phyloP scores from a whole-genome alignment of 192 early-diverging fungal genomes.

The Mycoemilia scoparia region DNA sequence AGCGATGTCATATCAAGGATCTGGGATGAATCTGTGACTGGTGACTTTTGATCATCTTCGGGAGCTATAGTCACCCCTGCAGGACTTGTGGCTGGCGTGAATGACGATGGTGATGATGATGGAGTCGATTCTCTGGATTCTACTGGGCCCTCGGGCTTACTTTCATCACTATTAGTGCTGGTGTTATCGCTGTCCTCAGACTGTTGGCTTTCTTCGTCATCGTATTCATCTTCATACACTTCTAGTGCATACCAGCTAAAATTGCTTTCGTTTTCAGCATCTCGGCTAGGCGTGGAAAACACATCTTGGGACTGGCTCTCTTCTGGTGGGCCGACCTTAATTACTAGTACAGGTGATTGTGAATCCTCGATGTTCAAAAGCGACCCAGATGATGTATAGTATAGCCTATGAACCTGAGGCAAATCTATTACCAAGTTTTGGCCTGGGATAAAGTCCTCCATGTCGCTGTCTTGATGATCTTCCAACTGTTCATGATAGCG shows the following conservation, averaged over 20 bases:
- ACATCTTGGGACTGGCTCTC: slow-evolving; percentile 1
- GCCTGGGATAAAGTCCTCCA: slow-evolving; percentile 9
- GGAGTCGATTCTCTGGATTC: too few relatives aligned
- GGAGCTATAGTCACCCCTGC: too few relatives aligned
- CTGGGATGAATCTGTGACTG: too few relatives aligned
- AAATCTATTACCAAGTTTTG: slow-evolving; percentile 22
- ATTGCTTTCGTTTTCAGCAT: neutral
- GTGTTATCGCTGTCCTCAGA: too few relatives aligned
- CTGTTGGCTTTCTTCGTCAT: slow-evolving; percentile 2
- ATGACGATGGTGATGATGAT: too few relatives aligned
- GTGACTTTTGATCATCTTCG: too few relatives aligned
- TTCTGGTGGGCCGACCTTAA: slow-evolving; percentile 29
- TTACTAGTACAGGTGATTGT: slow-evolving; percentile 43
- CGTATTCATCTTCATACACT: slow-evolving; percentile 5
- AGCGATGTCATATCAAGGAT: too few relatives aligned
- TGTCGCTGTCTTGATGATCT: slow-evolving; percentile 1
- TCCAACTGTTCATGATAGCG: slow-evolving; percentile 51
- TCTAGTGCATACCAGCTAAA: slow-evolving; percentile 4
- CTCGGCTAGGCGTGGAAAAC: slow-evolving; percentile 5
- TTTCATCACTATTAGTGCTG: too few relatives aligned
- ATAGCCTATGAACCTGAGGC: slow-evolving; percentile 31
- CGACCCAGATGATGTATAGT: slow-evolving; percentile 52
- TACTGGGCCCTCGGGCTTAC: too few relatives aligned
- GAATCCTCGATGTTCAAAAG: slow-evolving; percentile 62
- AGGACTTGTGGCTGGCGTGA: too few relatives aligned